Base-by-base conservation (phyloP, 495 filamentous ascomycete species). In the Achaetomiella virescens region DNA sequence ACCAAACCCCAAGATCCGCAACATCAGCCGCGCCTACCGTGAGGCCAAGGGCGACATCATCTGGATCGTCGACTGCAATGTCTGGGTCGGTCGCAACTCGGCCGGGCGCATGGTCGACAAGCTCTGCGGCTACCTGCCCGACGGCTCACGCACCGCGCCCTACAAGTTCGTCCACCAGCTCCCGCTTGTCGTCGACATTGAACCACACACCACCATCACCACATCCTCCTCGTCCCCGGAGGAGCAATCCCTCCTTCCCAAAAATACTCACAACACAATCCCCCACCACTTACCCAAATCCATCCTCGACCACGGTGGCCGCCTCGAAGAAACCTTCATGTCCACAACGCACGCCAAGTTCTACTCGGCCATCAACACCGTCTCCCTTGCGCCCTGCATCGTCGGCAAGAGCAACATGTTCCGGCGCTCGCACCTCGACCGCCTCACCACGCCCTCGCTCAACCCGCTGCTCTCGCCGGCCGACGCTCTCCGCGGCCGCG, bases 351-450 rank as follows among this genome's bases (percentile, higher is more conserved):
- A 99, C 70, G 91, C 91, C 49, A 99, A 99, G 64, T 96, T 99
- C 79, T 99, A 99, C 75, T 88, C 86, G 20, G 93, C 92, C 54
- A 97, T 97, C 79, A 96, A 97, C 74, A 90, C 91, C 6, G 88
- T 96, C 22, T 77, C 84, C 17, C 74, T 97, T 54, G 92, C 93
- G 0, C 91, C 95, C 6, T 97, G 95, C 70, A 89, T 95, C 52
- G 88, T 97, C 6, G 93, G 93, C 24, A 99, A 99, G 72, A 95
- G 89, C 51, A 97, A 93, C 72, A 95, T 99, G 88, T 97, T 97
- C 76, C 88, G 93, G 25, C 87, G 85, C 46, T 91, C 91, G 0
- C 92, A 99, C 63, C 83, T 99, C 24, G 80, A 90, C 64, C 79
- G 79, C 55, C 78, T 95, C 18, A 97, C 91, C n/a, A 66, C 76